Percentiles rank a stretch among this genome's conserved stretches.
These are phyloP conservation scores for Pleurotus salmoneostramineus DNA, from an alignment of 768 basidiomycete species.

Conservation along the genomic window DNA sequence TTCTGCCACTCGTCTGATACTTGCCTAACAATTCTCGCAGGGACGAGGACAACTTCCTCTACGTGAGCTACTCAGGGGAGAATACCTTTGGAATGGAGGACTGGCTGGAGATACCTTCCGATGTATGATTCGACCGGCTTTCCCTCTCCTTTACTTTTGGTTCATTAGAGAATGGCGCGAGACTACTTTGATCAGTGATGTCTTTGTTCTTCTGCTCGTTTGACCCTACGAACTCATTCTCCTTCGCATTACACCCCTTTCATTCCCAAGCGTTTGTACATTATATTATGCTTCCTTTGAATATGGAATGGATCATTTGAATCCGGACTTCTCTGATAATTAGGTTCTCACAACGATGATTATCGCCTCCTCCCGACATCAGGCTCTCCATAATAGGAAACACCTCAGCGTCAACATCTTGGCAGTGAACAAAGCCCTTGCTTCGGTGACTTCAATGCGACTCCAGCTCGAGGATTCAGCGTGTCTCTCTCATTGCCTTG, in stretches of 20 bases:
- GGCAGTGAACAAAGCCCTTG: neutral
- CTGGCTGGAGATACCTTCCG: slow-evolving; percentile 43
- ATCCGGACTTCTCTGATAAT: neutral
- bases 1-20: neutral
- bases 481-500: too few relatives aligned
- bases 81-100: slow-evolving; percentile 80
- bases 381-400: neutral
- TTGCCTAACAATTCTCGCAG: slow-evolving; percentile 40
- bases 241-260: slow-evolving; percentile 1
- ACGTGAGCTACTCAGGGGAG: slow-evolving; percentile 98
- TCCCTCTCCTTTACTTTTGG: neutral
- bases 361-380: neutral
- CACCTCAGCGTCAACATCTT: too few relatives aligned
- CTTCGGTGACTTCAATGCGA: neutral
- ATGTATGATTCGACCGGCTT: slow-evolving; percentile 29
- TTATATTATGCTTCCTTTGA: slow-evolving; percentile 7
- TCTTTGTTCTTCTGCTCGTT: slow-evolving; percentile 2
- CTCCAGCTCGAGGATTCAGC: too few relatives aligned
- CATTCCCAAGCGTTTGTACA: slow-evolving; percentile 8
- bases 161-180: neutral
- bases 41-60: slow-evolving; percentile 99
- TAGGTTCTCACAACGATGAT: neutral
- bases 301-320: slow-evolving; percentile 6
- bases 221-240: slow-evolving; percentile 3
- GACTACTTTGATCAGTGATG: slow-evolving; percentile 8